phyloP scores from a whole-genome alignment of 1,284 basidiomycete species.

The Singerocomus inundabilis region DNA sequence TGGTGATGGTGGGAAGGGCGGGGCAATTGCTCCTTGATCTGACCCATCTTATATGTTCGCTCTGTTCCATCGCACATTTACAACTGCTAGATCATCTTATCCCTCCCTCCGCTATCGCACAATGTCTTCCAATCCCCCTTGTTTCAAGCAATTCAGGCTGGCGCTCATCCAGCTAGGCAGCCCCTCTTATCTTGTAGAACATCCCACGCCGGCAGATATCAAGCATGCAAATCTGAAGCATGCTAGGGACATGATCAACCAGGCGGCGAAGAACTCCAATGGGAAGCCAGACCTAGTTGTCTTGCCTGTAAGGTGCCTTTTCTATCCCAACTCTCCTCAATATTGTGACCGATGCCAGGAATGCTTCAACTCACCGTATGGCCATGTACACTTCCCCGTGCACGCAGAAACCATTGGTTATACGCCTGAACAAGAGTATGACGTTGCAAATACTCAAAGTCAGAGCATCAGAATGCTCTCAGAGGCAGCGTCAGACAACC shows the following conservation, averaged over 20 bases:
- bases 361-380: conserved; percentile 98
- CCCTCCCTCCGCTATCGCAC: conserved; percentile 2
- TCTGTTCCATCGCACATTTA: conserved; percentile 12
- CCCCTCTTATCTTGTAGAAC: conserved; percentile 48
- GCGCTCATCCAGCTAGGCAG: conserved; percentile 85
- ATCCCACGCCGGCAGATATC: conserved; percentile 17
- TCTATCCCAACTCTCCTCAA: background rate
- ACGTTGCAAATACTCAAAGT: conserved; percentile 59
- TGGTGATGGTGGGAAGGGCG: background rate
- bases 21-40: background rate
- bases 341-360: conserved; percentile 52
- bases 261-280: conserved; percentile 55
- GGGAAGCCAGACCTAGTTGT: conserved; percentile 79
- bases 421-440: conserved; percentile 53
- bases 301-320: conserved; percentile 65
- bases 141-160: conserved; percentile 74
- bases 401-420: conserved; percentile 83
- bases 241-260: conserved; percentile 75
- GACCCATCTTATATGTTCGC: conserved; percentile 14
- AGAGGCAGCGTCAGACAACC: conserved; percentile 75
- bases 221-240: conserved; percentile 77
- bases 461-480: conserved; percentile 85
- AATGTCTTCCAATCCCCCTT: conserved; percentile 35
- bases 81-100: conserved; percentile 1
- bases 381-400: conserved; percentile 78